Percentiles rank a stretch among this genome's conserved stretches.
Conservation (phyloP, 495 filamentous ascomycete genomes). For the Daldinia bambusicola region DNA sequence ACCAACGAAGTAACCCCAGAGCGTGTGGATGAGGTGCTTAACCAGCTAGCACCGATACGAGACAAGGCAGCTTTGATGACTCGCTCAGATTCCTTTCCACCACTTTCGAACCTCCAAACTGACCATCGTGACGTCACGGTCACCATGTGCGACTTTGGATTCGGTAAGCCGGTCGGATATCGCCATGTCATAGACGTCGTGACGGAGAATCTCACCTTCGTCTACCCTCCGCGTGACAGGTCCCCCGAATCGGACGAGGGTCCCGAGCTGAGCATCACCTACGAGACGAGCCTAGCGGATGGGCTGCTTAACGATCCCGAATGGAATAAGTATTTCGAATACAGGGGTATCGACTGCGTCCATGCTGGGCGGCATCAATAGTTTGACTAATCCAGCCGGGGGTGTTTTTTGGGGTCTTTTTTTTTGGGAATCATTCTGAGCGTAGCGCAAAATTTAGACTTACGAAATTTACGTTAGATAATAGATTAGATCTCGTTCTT, state of each 20-base stretch:
- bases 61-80: conserved; percentile 46
- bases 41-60: conserved; percentile 48
- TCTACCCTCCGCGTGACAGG: conserved; percentile 6
- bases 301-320: neutral
- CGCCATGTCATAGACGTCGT: conserved; percentile 8
- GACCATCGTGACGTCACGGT: conserved; percentile 10
- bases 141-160: conserved; percentile 4
- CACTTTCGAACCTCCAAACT: conserved; percentile 6
- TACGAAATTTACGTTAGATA: neutral
- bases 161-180: conserved; percentile 2
- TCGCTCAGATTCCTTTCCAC: neutral
- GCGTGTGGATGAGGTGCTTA: conserved; percentile 46
- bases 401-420: neutral
- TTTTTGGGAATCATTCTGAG: neutral
- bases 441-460: conserved; percentile 2
- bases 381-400: neutral
- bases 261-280: neutral
- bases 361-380: neutral
- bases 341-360: conserved; percentile 8
- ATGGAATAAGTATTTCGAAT: conserved; percentile 11
- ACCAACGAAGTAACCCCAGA: conserved; percentile 54
- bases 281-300: neutral
- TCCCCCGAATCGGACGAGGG: conserved; percentile 13
- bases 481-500: conserved; percentile 2
- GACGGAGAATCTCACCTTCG: neutral